Evolutionary conservation across 2,329 filamentous ascomycete genomes (phyloP).

Genomic region (Trichophyton benhamiae): DNA sequence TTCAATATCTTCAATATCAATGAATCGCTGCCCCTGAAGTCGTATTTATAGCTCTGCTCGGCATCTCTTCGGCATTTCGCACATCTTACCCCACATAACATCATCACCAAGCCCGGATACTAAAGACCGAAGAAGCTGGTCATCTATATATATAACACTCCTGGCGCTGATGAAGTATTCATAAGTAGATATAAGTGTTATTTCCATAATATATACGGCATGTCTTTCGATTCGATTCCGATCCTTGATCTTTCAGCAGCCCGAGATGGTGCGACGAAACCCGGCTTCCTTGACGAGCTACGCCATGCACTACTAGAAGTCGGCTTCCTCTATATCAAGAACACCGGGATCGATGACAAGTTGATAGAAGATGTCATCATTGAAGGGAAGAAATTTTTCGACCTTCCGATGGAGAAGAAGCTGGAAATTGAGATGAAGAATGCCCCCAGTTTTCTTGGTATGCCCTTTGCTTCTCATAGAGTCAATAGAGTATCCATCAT

Average conservation of each 20-base stretch:
- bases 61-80: not conserved
- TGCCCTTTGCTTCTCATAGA: constrained; percentile 36
- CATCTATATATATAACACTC: not conserved
- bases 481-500: not conserved
- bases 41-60: not conserved
- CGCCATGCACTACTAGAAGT: constrained; percentile 69
- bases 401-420: constrained; percentile 65
- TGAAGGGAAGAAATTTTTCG: constrained; percentile 63
- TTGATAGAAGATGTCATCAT: constrained; percentile 54
- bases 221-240: constrained; percentile 65
- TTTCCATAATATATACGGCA: constrained; percentile 18
- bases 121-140: not conserved
- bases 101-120: not conserved
- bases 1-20: not conserved
- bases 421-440: constrained; percentile 62
- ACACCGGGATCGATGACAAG: constrained; percentile 57
- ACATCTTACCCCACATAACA: not conserved
- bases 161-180: not conserved
- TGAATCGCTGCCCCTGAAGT: not conserved
- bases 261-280: constrained; percentile 52
- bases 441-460: constrained; percentile 57
- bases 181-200: not conserved
- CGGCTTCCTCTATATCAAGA: constrained; percentile 77
- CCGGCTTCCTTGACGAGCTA: constrained; percentile 57
- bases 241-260: constrained; percentile 63